Evolutionary conservation across 768 basidiomycete genomes (phyloP).

Genomic region (Mycena maculata): DNA sequence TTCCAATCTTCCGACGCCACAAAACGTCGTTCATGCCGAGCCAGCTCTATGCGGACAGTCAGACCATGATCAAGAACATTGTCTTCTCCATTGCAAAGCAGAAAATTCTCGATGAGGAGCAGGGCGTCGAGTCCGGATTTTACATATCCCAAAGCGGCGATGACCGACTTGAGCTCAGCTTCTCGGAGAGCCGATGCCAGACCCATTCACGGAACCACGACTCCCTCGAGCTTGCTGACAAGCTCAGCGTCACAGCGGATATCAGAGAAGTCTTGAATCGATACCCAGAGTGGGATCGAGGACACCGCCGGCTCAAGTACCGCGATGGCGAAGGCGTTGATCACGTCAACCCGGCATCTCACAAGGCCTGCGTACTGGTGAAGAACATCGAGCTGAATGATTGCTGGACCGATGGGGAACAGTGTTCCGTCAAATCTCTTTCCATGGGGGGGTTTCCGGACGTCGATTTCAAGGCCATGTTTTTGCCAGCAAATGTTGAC

Average conservation of each 20-base stretch:
- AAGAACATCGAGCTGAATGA: not conserved
- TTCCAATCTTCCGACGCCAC: constrained; percentile 37
- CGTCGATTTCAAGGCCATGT: not conserved
- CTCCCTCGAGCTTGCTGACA: constrained; percentile 5
- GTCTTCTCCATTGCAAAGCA: constrained; percentile 39
- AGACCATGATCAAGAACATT: constrained; percentile 43
- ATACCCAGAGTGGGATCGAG: constrained; percentile 14
- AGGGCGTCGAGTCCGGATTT: too few species aligned
- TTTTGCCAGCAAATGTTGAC: not conserved
- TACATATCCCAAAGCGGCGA: constrained; percentile 41
- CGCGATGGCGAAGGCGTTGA: constrained; percentile 9
- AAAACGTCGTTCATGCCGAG: constrained; percentile 40
- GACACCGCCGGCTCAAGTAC: constrained; percentile 8
- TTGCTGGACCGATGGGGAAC: not conserved
- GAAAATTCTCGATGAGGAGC: constrained; percentile 34
- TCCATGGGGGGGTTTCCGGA: not conserved
- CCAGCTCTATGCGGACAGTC: constrained; percentile 45
- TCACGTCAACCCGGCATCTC: constrained; percentile 14
- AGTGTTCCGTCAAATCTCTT: not conserved
- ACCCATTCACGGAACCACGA: constrained; percentile 22
- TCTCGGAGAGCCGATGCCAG: constrained; percentile 37
- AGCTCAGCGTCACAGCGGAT: constrained; percentile 12
- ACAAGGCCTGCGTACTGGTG: constrained; percentile 6
- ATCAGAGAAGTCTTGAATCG: not conserved
- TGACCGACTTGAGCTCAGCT: constrained; percentile 44